Evolutionary conservation across 371 early-diverging fungal species (phyloP), one percentile per base, ranked within the genome.

Genomic region (Zopfochytrium polystomum): DNA sequence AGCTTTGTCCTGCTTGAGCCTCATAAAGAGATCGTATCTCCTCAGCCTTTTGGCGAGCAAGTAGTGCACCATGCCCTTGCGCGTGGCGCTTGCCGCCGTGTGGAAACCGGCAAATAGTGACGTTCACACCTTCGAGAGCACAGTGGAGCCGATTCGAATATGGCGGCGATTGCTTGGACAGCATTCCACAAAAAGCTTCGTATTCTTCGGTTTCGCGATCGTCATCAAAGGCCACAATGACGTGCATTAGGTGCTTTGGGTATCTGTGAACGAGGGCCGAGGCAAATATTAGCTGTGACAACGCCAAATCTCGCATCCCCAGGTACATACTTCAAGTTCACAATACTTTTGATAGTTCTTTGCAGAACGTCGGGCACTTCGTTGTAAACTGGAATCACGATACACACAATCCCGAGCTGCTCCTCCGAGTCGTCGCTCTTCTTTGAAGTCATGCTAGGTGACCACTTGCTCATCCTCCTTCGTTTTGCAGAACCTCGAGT

Each of bases 201-300:
- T n/a, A n/a, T n/a, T n/a, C n/a, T n/a, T n/a, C 38, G 18, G 52
- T 52, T 9, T 13, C 15, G 6, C 31, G 15, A 7, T 52, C 52
- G 22, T 52, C 52, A 23, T 52, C 52, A 31, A 52, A 52, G 9
- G 52, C 15, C 9, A 52, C 52, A 33, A 52, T 52, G 29, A 52
- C 7, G 34, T 52, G 15, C 29, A 52, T 15, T 11, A 27, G 52
- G 34, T 27, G 29, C 11, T 13, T 27, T 7, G 52, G 52, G 52
- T 52, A 52, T 13, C 22, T n/a, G n/a, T n/a, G n/a, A n/a, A n/a
- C n/a, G n/a, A n/a, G n/a, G n/a, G n/a, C n/a, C n/a, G n/a, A n/a
- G n/a, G n/a, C n/a, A n/a, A n/a, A n/a, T n/a, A n/a, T n/a, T n/a
- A n/a, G n/a, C n/a, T n/a, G n/a, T n/a, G n/a, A n/a, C n/a, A n/a